Evolutionary conservation across 2,329 filamentous ascomycete genomes (phyloP), one percentile per base, ranked within the genome.

Genomic region (Malbranchea cinnamomea): DNA sequence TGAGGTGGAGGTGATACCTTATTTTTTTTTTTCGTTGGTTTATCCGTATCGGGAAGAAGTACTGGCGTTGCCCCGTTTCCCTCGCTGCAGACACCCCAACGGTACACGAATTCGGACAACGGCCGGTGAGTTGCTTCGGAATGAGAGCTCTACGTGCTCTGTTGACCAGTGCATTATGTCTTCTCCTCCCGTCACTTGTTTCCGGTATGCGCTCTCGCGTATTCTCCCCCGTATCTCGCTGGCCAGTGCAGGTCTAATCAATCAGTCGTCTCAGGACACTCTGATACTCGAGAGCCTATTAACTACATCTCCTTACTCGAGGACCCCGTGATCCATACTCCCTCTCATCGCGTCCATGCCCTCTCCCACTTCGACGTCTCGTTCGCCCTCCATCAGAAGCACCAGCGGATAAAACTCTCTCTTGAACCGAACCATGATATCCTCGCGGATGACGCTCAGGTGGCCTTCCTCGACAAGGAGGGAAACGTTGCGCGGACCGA

Each of bases 401-500:
- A 67, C 36, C 68, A 84, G 39, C 69, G 73, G 41, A 64, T 95
- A 45, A 81, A 83, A 41, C 67, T 98, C 30, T 68, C 71, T 32
- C 67, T 98, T 28, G 75, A 89, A 50, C 89, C 89, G 3, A 95
- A 95, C 51, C 73, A 92, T 59, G 82, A 95, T 55, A 74, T 95
- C 35, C 64, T 98, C 26, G 70, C 77, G 32, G 68, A 83, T 10
- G 74, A 78, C 43, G 78, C 85, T 6, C 70, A 68, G 29, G 63
- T 98, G 27, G 70, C 75, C 22, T 77, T 83, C 48, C 54, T 93
- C 23, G 74, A 67, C 32, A 50, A 65, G 7, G 74, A 93, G 51
- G 89, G 89, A 30, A 63, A 66, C 28, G 56, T 92, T 21, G 62
- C 57, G 29, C 59, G 62, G 13, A 61, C 68, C n/a, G 79, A 92